These are phyloP conservation scores for Hanseniaspora occidentalis DNA, from an alignment of 805 yeast species.

Conservation along the genomic window DNA sequence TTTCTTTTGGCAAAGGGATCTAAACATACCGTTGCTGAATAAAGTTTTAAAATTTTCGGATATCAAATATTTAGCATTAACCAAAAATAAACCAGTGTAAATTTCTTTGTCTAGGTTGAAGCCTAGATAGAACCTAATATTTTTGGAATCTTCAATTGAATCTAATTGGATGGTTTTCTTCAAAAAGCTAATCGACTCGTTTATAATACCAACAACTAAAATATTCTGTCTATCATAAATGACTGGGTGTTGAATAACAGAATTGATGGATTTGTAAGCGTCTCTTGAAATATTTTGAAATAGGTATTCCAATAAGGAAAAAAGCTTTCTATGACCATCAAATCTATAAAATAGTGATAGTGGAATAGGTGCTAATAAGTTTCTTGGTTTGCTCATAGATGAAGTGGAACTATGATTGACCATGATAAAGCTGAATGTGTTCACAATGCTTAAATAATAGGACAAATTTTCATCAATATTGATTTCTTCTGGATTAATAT, in stretches of 20 bases:
- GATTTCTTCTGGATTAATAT: constrained; percentile 16
- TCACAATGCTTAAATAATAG: neutral
- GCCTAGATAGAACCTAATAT: constrained; percentile 16
- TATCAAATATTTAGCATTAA: constrained; percentile 14
- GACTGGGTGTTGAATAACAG: constrained; percentile 22
- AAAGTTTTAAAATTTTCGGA: constrained; percentile 15
- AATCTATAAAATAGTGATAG: constrained; percentile 38
- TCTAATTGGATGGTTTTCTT: constrained; percentile 32
- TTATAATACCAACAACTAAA: constrained; percentile 27
- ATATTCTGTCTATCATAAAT: constrained; percentile 28
- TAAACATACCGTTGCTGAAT: constrained; percentile 11
- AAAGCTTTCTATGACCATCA: constrained; percentile 30
- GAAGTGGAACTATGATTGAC: constrained; percentile 25
- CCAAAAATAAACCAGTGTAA: constrained; percentile 14
- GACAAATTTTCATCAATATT: constrained; percentile 9
- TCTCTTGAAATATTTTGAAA: constrained; percentile 16
- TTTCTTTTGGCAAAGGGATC: constrained; percentile 17
- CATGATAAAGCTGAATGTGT: constrained; percentile 6
- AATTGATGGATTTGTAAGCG: constrained; percentile 20
- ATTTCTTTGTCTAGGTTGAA: constrained; percentile 12
- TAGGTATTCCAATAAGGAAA: constrained; percentile 11
- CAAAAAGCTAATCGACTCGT: constrained; percentile 32
- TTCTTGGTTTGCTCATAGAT: constrained; percentile 17
- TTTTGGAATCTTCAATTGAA: constrained; percentile 18
- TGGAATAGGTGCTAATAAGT: constrained; percentile 25